Evolutionary conservation across 305 asterid genomes (phyloP), one percentile per base, ranked within the genome.

Genomic region (Caryopteris hybrid): DNA sequence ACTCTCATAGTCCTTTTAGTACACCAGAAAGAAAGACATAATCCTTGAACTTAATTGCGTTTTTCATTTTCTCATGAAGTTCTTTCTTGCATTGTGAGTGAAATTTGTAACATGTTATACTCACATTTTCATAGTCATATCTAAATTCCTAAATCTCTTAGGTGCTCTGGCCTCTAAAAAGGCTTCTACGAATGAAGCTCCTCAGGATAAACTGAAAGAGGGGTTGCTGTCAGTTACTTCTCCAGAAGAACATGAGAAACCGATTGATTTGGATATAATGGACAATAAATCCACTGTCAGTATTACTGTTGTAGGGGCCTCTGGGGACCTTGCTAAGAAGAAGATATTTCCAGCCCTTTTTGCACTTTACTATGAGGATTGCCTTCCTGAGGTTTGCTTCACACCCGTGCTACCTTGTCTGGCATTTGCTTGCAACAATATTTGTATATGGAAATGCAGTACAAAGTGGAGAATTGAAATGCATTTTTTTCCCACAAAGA

Each of bases 271-370:
- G 21, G 76, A 71, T 74, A 16, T 22, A 8, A 68, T 65, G 43
- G 72, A 39, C 16, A 79, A 57, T 38, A 76, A 78, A 48, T 84
- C 96, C 25, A 85, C 95, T 18, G 94, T 93, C 70, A 91, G 88
- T 69, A 89, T 94, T 34, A 94, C 98, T 31, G 88, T 91, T 23
- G 97, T 94, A 17, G 99, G 99, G 52, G 99, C 99, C 45, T 94
- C 99, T 9, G 99, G 99, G 25, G 99, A 94, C 81, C 96, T 94
- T 63, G 99, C 99, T 25, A 94, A 89, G 88, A 94, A 94, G 84
- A 94, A 94, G 87, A 94, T 91, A 74, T 91, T 94, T 74, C 99
- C 99, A 50, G 99, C 99, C 29, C 96, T 91, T 34, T 94, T 94
- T 80, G 98, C 97, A 8, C 98, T 94, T 66, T 94, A 83, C 68